Evolutionary conservation across 768 basidiomycete species (phyloP).

Genomic region (Vararia minispora): DNA sequence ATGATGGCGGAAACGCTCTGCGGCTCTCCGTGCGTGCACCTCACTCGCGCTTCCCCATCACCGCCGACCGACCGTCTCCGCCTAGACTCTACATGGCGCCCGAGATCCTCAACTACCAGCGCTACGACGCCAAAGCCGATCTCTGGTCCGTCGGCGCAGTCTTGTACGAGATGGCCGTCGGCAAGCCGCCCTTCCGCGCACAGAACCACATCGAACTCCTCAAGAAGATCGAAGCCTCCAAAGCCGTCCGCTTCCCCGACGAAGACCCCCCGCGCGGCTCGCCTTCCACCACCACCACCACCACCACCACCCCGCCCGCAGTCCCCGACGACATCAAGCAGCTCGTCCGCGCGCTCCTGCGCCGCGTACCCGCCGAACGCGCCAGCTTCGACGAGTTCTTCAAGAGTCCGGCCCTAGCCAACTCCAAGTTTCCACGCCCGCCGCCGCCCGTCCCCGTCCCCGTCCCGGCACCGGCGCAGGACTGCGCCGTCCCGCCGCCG

Average conservation of each 20-base stretch:
- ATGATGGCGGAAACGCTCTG: slow-evolving; percentile 98
- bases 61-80: not conserved
- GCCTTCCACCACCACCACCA: too few species aligned
- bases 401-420: slow-evolving; percentile 61
- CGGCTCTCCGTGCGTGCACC: slow-evolving; percentile 75
- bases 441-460: slow-evolving; percentile 21
- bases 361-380: slow-evolving; percentile 73
- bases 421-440: slow-evolving; percentile 65
- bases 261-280: too few species aligned
- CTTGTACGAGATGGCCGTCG: slow-evolving; percentile 90
- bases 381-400: slow-evolving; percentile 93
- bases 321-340: slow-evolving; percentile 81
- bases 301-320: slow-evolving; percentile 30
- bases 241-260: slow-evolving; percentile 89
- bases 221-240: slow-evolving; percentile 86
- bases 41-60: not conserved
- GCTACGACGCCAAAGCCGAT: slow-evolving; percentile 96
- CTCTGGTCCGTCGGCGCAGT: slow-evolving; percentile 98
- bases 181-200: slow-evolving; percentile 89
- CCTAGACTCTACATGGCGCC: slow-evolving; percentile 95
- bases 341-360: slow-evolving; percentile 76
- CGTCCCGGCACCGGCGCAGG: slow-evolving; percentile 11
- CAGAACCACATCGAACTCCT: slow-evolving; percentile 93
- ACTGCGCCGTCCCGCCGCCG: slow-evolving; percentile 16
- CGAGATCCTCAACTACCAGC: slow-evolving; percentile 92